A percentile compares a stretch with the other conserved stretches of the same genome.
These are phyloP conservation scores for Alnus rubra DNA, from an alignment of 306 rosid species.

Conservation along the genomic window DNA sequence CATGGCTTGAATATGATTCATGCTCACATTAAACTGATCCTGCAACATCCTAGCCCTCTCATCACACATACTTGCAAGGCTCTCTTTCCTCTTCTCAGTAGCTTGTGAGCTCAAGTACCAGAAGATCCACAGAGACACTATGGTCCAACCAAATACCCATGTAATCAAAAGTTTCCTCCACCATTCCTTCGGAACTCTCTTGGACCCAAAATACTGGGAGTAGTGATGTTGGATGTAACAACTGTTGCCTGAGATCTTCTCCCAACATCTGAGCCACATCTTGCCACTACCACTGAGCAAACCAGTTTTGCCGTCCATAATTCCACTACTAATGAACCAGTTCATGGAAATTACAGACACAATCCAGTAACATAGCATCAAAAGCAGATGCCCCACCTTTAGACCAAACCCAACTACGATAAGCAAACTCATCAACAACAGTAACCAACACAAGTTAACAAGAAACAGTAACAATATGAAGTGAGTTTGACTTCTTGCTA, in stretches of 20 bases:
- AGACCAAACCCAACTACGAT: conserved; percentile 80
- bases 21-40: conserved; percentile 94
- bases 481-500: conserved; percentile 45
- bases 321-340: conserved; percentile 57
- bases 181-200: conserved; percentile 46
- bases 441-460: conserved; percentile 54
- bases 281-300: conserved; percentile 56
- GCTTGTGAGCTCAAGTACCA: conserved; percentile 62
- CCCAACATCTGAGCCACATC: conserved; percentile 73
- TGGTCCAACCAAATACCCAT: conserved; percentile 64
- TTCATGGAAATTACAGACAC: conserved; percentile 67
- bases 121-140: conserved; percentile 63
- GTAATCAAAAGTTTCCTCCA: conserved; percentile 58
- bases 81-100: conserved; percentile 83
- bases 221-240: conserved; percentile 52
- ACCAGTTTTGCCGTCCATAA: conserved; percentile 61
- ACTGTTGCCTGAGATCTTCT: conserved; percentile 46
- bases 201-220: conserved; percentile 57
- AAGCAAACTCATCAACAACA: conserved; percentile 76
- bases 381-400: conserved; percentile 82
- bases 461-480: conserved; percentile 45
- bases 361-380: conserved; percentile 72
- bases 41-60: conserved; percentile 96
- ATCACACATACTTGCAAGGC: conserved; percentile 89
- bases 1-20: conserved; percentile 99